Percentiles rank a stretch among this genome's conserved stretches.
Conservation (phyloP, 1,139 yeast genomes). For the Protomyces arabidopsidicola region DNA sequence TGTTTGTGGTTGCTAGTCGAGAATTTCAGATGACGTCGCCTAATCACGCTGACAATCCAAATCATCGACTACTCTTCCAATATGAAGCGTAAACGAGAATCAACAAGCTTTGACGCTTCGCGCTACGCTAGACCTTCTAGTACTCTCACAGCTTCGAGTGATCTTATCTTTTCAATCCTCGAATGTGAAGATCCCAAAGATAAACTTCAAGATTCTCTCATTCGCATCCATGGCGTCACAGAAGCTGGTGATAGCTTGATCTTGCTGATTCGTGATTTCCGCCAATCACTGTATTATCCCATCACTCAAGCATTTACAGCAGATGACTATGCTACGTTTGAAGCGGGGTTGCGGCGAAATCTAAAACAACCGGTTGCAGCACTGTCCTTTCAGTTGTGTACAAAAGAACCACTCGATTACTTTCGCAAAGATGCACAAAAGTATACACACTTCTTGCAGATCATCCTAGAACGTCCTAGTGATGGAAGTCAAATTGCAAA, state of each 20-base stretch:
- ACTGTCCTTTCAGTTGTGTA: background rate
- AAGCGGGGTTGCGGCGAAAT: conserved; percentile 6
- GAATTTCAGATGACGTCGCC: background rate
- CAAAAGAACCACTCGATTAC: conserved; percentile 16
- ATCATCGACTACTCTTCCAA: background rate
- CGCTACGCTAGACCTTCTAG: background rate
- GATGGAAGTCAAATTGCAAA: conserved; percentile 10
- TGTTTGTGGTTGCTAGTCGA: background rate
- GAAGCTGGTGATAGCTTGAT: conserved; percentile 1
- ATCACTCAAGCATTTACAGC: conserved; percentile 5
- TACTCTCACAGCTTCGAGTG: background rate
- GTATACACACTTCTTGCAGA: conserved; percentile 11
- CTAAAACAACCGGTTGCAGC: background rate
- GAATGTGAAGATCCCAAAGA: conserved; percentile 27
- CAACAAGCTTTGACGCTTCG: background rate
- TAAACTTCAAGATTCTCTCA: conserved; percentile 4
- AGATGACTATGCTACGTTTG: conserved; percentile 4
- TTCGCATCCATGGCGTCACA: conserved; percentile 23
- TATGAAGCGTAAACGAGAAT: background rate
- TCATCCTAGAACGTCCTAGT: conserved; percentile 1
- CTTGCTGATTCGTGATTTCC: conserved; percentile 15
- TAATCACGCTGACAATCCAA: too few relatives aligned
- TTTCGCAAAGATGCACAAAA: conserved; percentile 11
- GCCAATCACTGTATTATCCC: conserved; percentile 17
- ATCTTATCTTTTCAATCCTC: conserved; percentile 12